phyloP scores from a whole-genome alignment of 352 stramenopile species.

The Globisporangium cystogenes region DNA sequence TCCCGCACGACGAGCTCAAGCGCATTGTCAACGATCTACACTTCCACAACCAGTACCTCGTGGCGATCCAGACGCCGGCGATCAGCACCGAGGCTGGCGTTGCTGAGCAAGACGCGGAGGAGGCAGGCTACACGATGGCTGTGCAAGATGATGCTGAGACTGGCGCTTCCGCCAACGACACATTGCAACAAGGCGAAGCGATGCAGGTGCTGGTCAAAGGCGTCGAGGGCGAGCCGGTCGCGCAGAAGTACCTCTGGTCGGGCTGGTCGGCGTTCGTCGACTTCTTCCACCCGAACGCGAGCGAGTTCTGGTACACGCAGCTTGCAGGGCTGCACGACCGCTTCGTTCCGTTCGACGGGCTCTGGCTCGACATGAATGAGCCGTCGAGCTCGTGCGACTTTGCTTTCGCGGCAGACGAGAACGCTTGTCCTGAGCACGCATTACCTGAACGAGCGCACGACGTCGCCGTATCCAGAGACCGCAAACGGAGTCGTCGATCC shows the following conservation, averaged over 20 bases:
- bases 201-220: conserved; percentile 79
- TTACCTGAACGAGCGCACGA: neutral
- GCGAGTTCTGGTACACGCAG: conserved; percentile 63
- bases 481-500: neutral
- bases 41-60: conserved; percentile 75
- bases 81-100: conserved; percentile 21
- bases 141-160: too few relatives aligned
- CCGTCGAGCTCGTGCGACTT: conserved; percentile 64
- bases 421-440: conserved; percentile 21
- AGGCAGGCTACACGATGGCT: neutral
- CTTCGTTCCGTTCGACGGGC: conserved; percentile 62
- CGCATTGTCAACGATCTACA: conserved; percentile 76
- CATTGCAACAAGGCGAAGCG: conserved; percentile 30
- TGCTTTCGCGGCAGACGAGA: conserved; percentile 23
- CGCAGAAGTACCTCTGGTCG: conserved; percentile 60
- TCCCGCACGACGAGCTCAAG: conserved; percentile 30
- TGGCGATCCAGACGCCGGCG: conserved; percentile 62
- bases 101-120: neutral
- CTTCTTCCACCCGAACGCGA: conserved; percentile 78
- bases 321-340: conserved; percentile 51
- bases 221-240: conserved; percentile 47
- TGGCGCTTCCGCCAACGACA: conserved; percentile 7
- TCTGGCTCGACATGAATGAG: conserved; percentile 87
- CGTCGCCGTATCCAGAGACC: neutral
- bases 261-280: conserved; percentile 76